Evolutionary conservation across 208 protist species (phyloP).

Genomic region (Spongospora subterranea): DNA sequence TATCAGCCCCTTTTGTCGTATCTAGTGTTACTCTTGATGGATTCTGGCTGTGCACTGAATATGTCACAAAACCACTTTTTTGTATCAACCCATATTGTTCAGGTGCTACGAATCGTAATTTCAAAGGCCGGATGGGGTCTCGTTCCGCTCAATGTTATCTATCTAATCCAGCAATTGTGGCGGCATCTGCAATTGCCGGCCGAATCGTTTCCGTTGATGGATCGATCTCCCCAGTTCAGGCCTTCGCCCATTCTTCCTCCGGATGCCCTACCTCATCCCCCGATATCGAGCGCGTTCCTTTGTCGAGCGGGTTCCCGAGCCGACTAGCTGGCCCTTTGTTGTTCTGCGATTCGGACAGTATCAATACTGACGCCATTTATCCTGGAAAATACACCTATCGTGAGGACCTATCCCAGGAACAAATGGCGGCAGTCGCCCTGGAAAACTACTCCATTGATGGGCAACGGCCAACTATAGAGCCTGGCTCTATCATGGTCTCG

Average conservation of each 20-base stretch:
- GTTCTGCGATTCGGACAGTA: background rate
- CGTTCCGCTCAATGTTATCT: constrained; percentile 74
- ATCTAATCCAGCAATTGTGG: constrained; percentile 78
- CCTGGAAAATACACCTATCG: background rate
- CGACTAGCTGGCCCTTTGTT: background rate
- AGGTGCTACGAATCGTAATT: constrained; percentile 79
- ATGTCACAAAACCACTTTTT: background rate
- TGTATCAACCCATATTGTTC: background rate
- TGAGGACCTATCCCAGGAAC: background rate
- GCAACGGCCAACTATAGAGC: constrained; percentile 77
- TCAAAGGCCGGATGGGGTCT: constrained; percentile 79
- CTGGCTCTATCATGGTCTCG: constrained; percentile 69
- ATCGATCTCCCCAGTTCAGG: background rate
- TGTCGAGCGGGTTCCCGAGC: background rate
- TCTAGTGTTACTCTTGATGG: no score
- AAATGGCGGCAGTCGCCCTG: background rate
- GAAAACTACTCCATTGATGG: constrained; percentile 68
- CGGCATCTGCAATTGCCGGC: constrained; percentile 73
- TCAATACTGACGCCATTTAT: background rate
- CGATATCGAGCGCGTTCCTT: no score
- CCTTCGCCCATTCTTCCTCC: background rate
- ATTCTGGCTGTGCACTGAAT: no score
- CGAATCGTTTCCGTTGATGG: constrained; percentile 74
- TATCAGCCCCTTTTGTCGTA: no score
- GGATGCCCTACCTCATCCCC: background rate